A percentile compares a stretch with the other conserved stretches of the same genome.
Evolutionary conservation across 2,329 filamentous ascomycete species (phyloP).

Genomic region (Hypoxylon sp.): DNA sequence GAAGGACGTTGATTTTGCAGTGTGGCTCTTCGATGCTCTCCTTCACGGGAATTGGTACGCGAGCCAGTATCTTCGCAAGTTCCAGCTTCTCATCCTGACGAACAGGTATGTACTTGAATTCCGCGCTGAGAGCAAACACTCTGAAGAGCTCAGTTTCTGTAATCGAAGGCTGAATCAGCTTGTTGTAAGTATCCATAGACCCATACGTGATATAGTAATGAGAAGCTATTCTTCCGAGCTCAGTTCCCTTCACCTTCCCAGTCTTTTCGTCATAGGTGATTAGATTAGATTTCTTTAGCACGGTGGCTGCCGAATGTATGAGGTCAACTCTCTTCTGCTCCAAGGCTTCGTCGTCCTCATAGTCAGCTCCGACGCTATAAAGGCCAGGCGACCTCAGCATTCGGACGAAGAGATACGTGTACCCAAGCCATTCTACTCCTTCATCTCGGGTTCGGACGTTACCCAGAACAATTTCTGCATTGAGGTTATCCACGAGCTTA

Average conservation of each 20-base stretch:
- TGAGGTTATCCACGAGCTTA: slow-evolving; percentile 93
- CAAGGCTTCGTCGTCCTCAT: slow-evolving; percentile 89
- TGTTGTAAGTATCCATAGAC: slow-evolving; percentile 98
- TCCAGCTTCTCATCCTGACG: slow-evolving; percentile 98
- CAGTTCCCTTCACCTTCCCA: slow-evolving; percentile 88
- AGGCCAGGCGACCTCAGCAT: slow-evolving; percentile 96
- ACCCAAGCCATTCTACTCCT: slow-evolving; percentile 98
- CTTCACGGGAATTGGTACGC: slow-evolving; percentile 96
- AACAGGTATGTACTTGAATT: slow-evolving; percentile 99
- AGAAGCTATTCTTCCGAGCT: slow-evolving; percentile 93
- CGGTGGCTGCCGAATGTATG: slow-evolving; percentile 89
- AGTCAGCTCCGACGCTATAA: slow-evolving; percentile 96
- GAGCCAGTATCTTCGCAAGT: slow-evolving; percentile 87
- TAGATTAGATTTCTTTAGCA: slow-evolving; percentile 88
- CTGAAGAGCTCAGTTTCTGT: slow-evolving; percentile 96
- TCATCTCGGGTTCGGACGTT: slow-evolving; percentile 93
- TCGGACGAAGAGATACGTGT: slow-evolving; percentile 96
- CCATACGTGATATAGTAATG: slow-evolving; percentile 98
- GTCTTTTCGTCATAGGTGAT: slow-evolving; percentile 96
- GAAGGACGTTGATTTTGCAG: slow-evolving; percentile 96
- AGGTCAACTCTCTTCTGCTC: slow-evolving; percentile 99
- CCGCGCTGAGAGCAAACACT: slow-evolving; percentile 93
- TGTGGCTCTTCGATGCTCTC: slow-evolving; percentile 97
- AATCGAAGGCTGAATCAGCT: slow-evolving; percentile 92
- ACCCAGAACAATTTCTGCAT: slow-evolving; percentile 94